Evolutionary conservation across 495 filamentous ascomycete species (phyloP), one percentile per base, ranked within the genome.

Genomic region (Barbatosphaeria neglecta): DNA sequence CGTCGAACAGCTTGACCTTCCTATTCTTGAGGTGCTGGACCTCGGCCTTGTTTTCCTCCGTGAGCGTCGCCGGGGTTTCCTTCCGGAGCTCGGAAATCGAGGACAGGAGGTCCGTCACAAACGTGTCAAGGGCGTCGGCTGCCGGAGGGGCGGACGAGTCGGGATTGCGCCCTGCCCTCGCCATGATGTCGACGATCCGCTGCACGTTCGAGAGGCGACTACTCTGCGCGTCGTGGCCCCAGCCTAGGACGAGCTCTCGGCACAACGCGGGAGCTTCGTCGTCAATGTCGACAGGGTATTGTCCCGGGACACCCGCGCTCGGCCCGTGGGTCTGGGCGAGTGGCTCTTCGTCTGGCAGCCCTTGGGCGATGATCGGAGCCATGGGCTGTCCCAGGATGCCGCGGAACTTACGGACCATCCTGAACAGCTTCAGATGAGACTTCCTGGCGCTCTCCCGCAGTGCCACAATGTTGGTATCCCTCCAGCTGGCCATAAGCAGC

Each of bases 351-450:
- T 83, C 81, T 3, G 83, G 79, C 55, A 88, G 72, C 17, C 82
- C 83, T 51, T 78, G 75, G 41, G 78, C 73, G 20, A 86, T 61
- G 19, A 90, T 67, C 1, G 60, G 53, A 35, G 77, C 75, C 44
- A 86, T 78, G 7, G 88, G 78, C 49, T 84, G 79, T n/a, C 75
- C 76, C 17, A 97, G 74, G 15, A 85, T 61, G 24, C 68, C 74
- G 23, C 92, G 74, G 59, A 93, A 97, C 64, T 93, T 95, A 41
- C 86, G 75, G 43, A 99, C 86, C 22, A 93, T 65, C 55, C 87
- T 90, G 64, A 93, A 90, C 9, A 99, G 72, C 59, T 93, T 95
- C 52, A 83, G 77, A 59, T 97, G 93, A 7, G 90, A 96, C 46
- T 83, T 80, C 57, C 82, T 78, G 2, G 92, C 87, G 62, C 89